phyloP scores from a whole-genome alignment of 495 filamentous ascomycete genomes.

The Aspergillus leporis region DNA sequence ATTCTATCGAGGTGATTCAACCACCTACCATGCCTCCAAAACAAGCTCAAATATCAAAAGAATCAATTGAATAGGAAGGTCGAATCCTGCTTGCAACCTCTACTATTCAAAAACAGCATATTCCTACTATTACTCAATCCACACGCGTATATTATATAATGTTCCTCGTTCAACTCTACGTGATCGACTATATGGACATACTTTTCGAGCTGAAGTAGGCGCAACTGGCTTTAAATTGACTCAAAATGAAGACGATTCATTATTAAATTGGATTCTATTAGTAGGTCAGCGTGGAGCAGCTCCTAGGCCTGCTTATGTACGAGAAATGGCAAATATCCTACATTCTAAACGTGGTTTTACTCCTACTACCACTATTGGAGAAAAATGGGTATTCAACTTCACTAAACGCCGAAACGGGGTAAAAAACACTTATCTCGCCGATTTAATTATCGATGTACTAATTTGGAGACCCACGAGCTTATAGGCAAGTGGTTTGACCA shows the following conservation, averaged over 20 bases:
- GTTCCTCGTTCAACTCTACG: slow-evolving; percentile 20
- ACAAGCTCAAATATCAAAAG: slow-evolving; percentile 7
- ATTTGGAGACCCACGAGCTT: background rate
- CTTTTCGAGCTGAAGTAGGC: background rate
- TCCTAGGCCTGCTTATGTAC: slow-evolving; percentile 19
- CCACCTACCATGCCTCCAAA: slow-evolving; percentile 13
- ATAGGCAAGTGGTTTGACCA: background rate
- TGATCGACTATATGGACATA: slow-evolving; percentile 11
- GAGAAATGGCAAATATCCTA: slow-evolving; percentile 44
- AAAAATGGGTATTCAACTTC: slow-evolving; percentile 25
- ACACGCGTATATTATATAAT: too few relatives aligned
- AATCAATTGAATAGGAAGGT: slow-evolving; percentile 6
- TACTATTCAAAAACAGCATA: slow-evolving; percentile 16
- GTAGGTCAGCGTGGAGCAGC: slow-evolving; percentile 16
- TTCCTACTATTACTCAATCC: slow-evolving; percentile 14
- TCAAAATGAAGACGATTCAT: slow-evolving; percentile 15
- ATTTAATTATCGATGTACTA: slow-evolving; percentile 29
- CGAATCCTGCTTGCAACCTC: slow-evolving; percentile 2
- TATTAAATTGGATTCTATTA: slow-evolving; percentile 31
- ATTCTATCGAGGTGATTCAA: too few relatives aligned
- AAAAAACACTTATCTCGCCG: slow-evolving; percentile 27
- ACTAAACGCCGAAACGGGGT: slow-evolving; percentile 30
- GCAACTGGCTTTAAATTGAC: slow-evolving; percentile 26
- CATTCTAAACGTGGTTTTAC: slow-evolving; percentile 15
- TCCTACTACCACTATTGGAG: slow-evolving; percentile 4